Evolutionary conservation across 768 basidiomycete genomes (phyloP).

Genomic region (Tricholoma flavovirens): DNA sequence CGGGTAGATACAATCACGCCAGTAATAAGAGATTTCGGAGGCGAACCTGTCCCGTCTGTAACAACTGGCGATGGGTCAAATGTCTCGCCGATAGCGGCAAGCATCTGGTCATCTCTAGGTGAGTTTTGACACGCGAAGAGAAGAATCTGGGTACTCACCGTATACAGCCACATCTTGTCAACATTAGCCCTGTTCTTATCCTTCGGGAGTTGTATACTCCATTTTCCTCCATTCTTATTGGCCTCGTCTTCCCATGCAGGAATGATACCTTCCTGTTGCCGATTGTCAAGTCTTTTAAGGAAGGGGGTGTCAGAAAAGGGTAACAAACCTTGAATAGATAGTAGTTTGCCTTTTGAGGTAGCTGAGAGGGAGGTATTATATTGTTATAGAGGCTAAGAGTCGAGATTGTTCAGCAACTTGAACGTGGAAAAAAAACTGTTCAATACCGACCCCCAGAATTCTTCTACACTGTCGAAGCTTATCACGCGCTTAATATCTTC

Average conservation of each 20-base stretch:
- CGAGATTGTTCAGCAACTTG: constrained; percentile 16
- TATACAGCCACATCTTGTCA: constrained; percentile 98
- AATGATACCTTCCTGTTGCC: constrained; percentile 80
- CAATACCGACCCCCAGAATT: constrained; percentile 90
- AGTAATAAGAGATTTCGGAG: constrained; percentile 65
- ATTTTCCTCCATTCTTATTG: constrained; percentile 97
- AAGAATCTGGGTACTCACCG: constrained; percentile 43
- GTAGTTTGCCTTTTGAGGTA: constrained; percentile 97
- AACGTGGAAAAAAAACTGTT: constrained; percentile 2
- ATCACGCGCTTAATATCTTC: constrained; percentile 98
- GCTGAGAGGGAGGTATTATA: constrained; percentile 89
- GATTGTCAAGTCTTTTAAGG: constrained; percentile 2
- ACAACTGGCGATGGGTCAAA: constrained; percentile 81
- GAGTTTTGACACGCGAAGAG: neutral
- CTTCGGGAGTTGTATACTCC: constrained; percentile 95
- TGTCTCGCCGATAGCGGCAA: constrained; percentile 98
- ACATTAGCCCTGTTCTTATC: constrained; percentile 84
- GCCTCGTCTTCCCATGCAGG: constrained; percentile 98
- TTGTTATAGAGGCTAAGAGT: constrained; percentile 82
- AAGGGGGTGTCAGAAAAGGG: neutral
- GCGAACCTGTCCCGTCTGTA: constrained; percentile 34
- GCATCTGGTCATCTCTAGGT: constrained; percentile 64
- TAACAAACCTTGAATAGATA: constrained; percentile 90
- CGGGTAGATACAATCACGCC: constrained; percentile 94
- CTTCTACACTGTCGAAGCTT: constrained; percentile 93